Percentiles rank a stretch among this genome's conserved stretches.
Conservation (phyloP, 306 rosid genomes). For the Albizia julibrissin region DNA sequence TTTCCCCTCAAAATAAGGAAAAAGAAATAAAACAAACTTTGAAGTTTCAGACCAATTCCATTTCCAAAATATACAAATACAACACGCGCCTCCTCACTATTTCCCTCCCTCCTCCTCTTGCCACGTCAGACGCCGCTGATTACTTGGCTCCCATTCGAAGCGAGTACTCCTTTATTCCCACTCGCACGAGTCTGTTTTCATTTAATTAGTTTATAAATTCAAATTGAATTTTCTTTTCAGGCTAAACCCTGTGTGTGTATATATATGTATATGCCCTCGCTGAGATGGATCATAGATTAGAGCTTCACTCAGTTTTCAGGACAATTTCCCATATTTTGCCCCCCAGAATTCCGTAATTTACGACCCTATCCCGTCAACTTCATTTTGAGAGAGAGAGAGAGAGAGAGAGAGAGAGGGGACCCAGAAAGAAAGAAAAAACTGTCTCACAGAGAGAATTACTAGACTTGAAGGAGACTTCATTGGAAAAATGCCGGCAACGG, state of each 20-base stretch:
- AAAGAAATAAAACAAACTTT: neutral
- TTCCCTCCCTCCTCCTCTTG: neutral
- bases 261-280: conserved; percentile 8
- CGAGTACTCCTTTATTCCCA: neutral
- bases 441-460: neutral
- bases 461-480: neutral
- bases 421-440: neutral
- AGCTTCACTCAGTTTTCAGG: neutral
- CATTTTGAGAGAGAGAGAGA: neutral
- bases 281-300: neutral
- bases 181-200: conserved; percentile 4
- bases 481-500: conserved; percentile 36
- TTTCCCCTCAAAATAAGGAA: neutral
- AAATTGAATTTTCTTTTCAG: neutral
- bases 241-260: neutral
- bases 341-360: conserved; percentile 21
- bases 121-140: neutral
- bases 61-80: neutral
- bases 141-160: neutral
- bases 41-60: neutral
- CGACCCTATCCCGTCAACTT: conserved; percentile 31
- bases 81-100: neutral
- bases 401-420: neutral
- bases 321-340: neutral
- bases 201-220: neutral